Percentiles rank a stretch among this genome's conserved stretches.
These are phyloP conservation scores for Cercophora samala DNA, from an alignment of 495 filamentous ascomycete genomes.

Conservation along the genomic window DNA sequence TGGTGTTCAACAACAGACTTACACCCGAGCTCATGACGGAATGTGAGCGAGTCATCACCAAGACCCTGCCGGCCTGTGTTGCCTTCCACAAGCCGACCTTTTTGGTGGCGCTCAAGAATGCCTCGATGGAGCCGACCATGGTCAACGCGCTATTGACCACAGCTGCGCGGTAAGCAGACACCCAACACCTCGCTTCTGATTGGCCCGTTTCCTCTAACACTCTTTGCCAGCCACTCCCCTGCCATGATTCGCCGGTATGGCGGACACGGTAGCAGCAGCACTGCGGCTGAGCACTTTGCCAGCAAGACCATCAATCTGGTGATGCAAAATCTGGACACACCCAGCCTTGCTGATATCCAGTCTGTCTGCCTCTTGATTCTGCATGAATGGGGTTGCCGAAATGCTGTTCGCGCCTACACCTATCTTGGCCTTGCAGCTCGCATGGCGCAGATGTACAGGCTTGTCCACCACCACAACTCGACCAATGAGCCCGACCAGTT, in stretches of 20 bases:
- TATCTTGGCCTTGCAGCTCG: slow-evolving; percentile 50
- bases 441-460: slow-evolving; percentile 52
- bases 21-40: slow-evolving; percentile 48
- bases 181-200: slow-evolving; percentile 2
- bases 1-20: slow-evolving; percentile 34
- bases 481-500: slow-evolving; percentile 47
- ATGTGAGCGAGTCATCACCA: slow-evolving; percentile 50
- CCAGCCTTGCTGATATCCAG: slow-evolving; percentile 51
- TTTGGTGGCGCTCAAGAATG: slow-evolving; percentile 48
- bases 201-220: slow-evolving; percentile 11
- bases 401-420: slow-evolving; percentile 51
- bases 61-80: slow-evolving; percentile 50
- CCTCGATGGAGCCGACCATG: slow-evolving; percentile 44
- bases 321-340: slow-evolving; percentile 46
- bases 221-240: slow-evolving; percentile 40
- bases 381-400: slow-evolving; percentile 52
- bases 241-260: slow-evolving; percentile 50
- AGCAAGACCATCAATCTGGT: slow-evolving; percentile 46
- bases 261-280: slow-evolving; percentile 41
- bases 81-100: slow-evolving; percentile 54
- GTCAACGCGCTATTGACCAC: slow-evolving; percentile 49
- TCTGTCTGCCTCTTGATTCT: slow-evolving; percentile 49
- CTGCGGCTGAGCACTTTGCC: slow-evolving; percentile 49
- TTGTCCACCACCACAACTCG: slow-evolving; percentile 45
- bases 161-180: slow-evolving; percentile 43